Conservation (phyloP, 495 filamentous ascomycete species). For the Letharia columbiana region DNA sequence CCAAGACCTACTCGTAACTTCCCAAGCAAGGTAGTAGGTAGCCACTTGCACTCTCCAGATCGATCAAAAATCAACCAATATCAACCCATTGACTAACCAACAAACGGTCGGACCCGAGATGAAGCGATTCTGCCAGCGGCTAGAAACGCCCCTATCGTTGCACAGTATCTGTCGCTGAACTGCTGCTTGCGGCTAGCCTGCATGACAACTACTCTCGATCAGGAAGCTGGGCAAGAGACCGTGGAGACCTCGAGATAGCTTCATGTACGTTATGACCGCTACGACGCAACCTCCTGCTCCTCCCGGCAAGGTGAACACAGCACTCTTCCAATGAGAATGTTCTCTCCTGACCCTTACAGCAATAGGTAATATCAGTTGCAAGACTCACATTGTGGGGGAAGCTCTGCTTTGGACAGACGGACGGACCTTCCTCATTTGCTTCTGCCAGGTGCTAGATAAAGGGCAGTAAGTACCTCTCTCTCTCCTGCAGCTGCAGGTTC, state of each 20-base stretch:
- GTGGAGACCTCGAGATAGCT: background rate
- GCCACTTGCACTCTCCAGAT: background rate
- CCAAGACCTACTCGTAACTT: background rate
- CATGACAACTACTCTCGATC: background rate
- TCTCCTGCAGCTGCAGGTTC: background rate
- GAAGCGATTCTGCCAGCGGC: background rate
- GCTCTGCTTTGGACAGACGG: background rate
- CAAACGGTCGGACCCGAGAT: background rate
- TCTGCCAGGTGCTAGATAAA: background rate
- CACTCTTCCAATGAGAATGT: background rate
- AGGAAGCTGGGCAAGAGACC: background rate
- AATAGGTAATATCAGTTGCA: background rate
- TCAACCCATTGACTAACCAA: too few relatives aligned
- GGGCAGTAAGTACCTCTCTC: background rate
- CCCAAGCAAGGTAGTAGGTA: too few relatives aligned
- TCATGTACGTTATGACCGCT: background rate
- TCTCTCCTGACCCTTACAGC: background rate
- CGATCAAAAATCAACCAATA: too few relatives aligned
- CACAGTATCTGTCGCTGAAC: background rate
- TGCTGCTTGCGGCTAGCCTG: background rate
- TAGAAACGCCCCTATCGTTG: background rate
- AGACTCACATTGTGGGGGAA: background rate
- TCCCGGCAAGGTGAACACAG: background rate
- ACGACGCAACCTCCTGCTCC: background rate
- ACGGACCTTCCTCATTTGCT: background rate